Conservation (phyloP, 352 stramenopile species). For the Globisporangium orthogonon region DNA sequence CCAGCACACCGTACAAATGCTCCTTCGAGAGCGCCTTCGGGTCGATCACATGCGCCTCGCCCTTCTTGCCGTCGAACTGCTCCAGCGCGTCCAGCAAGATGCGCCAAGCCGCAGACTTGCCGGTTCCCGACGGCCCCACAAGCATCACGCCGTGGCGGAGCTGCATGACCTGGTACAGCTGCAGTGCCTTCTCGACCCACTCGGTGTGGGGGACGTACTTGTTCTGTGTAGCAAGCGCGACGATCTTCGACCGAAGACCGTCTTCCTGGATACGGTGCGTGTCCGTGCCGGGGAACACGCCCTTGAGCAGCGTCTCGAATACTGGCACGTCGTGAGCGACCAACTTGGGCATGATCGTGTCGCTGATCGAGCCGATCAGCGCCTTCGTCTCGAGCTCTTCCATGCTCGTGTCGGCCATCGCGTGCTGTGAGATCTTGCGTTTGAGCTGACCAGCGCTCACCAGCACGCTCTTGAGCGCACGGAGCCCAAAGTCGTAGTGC, state of each 20-base stretch:
- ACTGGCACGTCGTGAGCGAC: slow-evolving; percentile 96
- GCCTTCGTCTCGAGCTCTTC: slow-evolving; percentile 90
- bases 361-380: slow-evolving; percentile 96
- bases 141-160: slow-evolving; percentile 99
- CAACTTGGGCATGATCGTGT: slow-evolving; percentile 99
- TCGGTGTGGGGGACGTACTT: slow-evolving; percentile 84
- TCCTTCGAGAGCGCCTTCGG: slow-evolving; percentile 99
- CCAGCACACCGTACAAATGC: slow-evolving; percentile 97
- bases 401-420: slow-evolving; percentile 24
- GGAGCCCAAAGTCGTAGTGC: slow-evolving; percentile 99
- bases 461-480: slow-evolving; percentile 98
- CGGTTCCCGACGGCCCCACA: slow-evolving; percentile 94
- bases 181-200: slow-evolving; percentile 98
- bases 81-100: slow-evolving; percentile 93
- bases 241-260: slow-evolving; percentile 81
- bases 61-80: slow-evolving; percentile 93
- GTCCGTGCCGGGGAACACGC: slow-evolving; percentile 95
- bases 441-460: slow-evolving; percentile 98
- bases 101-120: slow-evolving; percentile 95
- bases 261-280: slow-evolving; percentile 85
- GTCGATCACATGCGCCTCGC: slow-evolving; percentile 98
- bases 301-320: slow-evolving; percentile 95
- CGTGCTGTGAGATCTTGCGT: slow-evolving; percentile 76
- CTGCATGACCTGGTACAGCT: slow-evolving; percentile 97
- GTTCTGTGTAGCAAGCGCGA: slow-evolving; percentile 89